These are phyloP conservation scores for Syzygium aqueum DNA, from an alignment of 345 rosid species.

Conservation along the genomic window DNA sequence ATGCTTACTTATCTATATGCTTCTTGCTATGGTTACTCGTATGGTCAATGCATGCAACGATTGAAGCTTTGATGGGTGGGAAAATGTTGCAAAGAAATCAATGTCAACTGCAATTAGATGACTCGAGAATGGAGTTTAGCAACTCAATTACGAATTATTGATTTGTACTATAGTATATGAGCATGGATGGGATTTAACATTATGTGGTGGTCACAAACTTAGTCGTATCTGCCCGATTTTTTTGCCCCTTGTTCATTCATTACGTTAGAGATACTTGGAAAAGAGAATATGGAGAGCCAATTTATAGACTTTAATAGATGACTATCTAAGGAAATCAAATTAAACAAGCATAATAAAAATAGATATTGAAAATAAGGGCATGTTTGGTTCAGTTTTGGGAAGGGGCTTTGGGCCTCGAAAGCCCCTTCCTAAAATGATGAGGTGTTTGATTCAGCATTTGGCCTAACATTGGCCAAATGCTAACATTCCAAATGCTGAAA, in stretches of 20 bases:
- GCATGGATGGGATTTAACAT: not conserved
- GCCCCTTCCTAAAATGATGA: too few relatives aligned
- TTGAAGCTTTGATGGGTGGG: too few relatives aligned
- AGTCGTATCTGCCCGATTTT: not conserved
- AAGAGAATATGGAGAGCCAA: too few relatives aligned
- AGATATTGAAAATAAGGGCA: too few relatives aligned
- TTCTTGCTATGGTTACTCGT: not conserved
- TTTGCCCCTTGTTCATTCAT: not conserved
- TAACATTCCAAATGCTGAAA: too few relatives aligned
- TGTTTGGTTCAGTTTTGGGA: too few relatives aligned
- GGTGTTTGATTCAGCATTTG: too few relatives aligned
- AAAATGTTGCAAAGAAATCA: not conserved
- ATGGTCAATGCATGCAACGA: not conserved
- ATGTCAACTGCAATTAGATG: not conserved
- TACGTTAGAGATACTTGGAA: not conserved
- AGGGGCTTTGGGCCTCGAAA: too few relatives aligned
- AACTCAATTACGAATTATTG: not conserved
- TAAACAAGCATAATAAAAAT: too few relatives aligned
- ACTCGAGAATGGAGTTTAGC: not conserved
- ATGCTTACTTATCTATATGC: not conserved
- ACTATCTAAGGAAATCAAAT: too few relatives aligned
- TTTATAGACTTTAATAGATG: too few relatives aligned
- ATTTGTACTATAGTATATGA: not conserved
- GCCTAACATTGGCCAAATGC: too few relatives aligned
- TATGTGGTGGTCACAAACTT: not conserved